Percentiles rank a stretch among this genome's conserved stretches.
Conservation (phyloP, 805 yeast species). For the Pichia cephalocereana region DNA sequence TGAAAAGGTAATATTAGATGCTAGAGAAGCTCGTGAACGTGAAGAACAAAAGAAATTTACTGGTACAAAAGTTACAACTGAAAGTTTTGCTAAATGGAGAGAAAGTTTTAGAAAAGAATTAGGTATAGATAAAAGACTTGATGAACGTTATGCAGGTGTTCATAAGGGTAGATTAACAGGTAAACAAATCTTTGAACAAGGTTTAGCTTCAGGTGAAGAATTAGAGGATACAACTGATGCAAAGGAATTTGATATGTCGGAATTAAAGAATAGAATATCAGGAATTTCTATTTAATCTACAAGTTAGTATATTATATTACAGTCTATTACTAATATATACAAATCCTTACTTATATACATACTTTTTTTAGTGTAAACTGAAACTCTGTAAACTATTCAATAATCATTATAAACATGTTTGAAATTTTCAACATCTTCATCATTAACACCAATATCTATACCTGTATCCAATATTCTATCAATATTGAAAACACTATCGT, state of each 20-base stretch:
- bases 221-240: slow-evolving; percentile 32
- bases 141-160: slow-evolving; percentile 41
- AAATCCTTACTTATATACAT: not conserved
- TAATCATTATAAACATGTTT: slow-evolving; percentile 3
- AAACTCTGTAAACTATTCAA: not conserved
- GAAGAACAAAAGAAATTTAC: slow-evolving; percentile 83
- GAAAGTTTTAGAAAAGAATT: slow-evolving; percentile 57
- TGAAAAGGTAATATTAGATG: slow-evolving; percentile 52
- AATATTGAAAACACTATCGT: not conserved
- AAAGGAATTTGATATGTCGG: slow-evolving; percentile 12
- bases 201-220: slow-evolving; percentile 67
- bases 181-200: slow-evolving; percentile 80
- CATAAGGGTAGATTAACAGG: slow-evolving; percentile 81
- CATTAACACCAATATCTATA: not conserved
- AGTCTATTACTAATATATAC: not conserved
- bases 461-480: not conserved
- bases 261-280: slow-evolving; percentile 11
- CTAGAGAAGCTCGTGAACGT: slow-evolving; percentile 54
- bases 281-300: slow-evolving; percentile 4
- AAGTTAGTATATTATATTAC: too few species aligned
- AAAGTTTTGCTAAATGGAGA: slow-evolving; percentile 71
- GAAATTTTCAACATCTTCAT: not conserved
- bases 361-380: not conserved
- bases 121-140: slow-evolving; percentile 54
- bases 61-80: slow-evolving; percentile 84